Conservation (phyloP, 1,284 basidiomycete genomes). For the Microbotryomycetes sp. region DNA sequence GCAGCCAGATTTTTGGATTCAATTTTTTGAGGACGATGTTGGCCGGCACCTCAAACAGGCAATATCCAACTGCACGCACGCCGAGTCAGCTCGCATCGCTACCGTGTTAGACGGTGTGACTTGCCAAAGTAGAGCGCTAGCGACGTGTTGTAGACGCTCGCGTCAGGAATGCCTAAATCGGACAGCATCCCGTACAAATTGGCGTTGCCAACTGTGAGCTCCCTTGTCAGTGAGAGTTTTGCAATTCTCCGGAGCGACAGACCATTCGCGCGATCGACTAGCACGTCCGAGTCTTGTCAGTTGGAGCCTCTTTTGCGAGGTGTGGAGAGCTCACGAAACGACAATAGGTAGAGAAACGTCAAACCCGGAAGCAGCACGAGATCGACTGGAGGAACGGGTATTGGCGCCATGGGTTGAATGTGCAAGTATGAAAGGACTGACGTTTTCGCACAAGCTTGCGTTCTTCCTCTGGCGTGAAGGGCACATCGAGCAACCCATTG, state of each 20-base stretch:
- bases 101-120: too few species aligned
- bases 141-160: conserved; percentile 13
- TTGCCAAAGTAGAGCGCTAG: conserved; percentile 14
- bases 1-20: conserved; percentile 55
- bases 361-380: conserved; percentile 17
- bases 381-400: conserved; percentile 3
- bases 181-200: conserved; percentile 16
- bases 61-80: conserved; percentile 7
- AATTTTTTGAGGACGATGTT: conserved; percentile 48
- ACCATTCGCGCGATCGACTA: conserved; percentile 13
- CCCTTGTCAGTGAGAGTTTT: background rate
- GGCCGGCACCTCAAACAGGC: conserved; percentile 32
- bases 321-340: conserved; percentile 19
- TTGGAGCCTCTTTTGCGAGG: too few species aligned
- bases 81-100: background rate
- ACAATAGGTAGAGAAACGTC: conserved; percentile 18
- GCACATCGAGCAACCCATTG: background rate
- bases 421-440: background rate
- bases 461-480: conserved; percentile 13
- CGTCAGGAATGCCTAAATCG: conserved; percentile 9
- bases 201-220: conserved; percentile 14
- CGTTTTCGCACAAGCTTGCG: conserved; percentile 6
- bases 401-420: background rate
- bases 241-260: background rate
- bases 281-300: conserved; percentile 14